Conservation (phyloP, 345 rosid genomes). For the Tarenaya hassleriana region DNA sequence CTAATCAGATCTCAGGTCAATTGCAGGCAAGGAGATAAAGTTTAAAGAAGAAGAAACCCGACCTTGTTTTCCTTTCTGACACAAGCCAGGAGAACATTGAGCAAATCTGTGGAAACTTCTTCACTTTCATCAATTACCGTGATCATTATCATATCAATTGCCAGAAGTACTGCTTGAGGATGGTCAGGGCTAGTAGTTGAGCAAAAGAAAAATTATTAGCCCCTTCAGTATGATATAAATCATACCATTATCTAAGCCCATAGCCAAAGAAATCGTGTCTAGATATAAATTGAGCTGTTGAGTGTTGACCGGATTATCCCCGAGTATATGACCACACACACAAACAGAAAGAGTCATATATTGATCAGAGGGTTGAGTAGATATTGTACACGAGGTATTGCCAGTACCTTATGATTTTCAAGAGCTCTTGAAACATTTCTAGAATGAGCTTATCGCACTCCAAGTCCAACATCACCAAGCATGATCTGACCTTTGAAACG, state of each 20-base stretch:
- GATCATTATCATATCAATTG: constrained; percentile 77
- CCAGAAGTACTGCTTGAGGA: constrained; percentile 38
- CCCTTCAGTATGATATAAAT: constrained; percentile 12
- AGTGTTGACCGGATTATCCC: not conserved
- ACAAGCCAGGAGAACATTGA: constrained; percentile 51
- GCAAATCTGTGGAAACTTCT: constrained; percentile 43
- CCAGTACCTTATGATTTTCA: constrained; percentile 47
- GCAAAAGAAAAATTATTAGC: constrained; percentile 23
- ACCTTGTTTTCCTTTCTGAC: constrained; percentile 63
- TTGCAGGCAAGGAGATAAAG: not conserved
- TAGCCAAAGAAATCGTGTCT: constrained; percentile 11
- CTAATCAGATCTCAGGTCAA: constrained; percentile 14
- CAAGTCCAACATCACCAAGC: constrained; percentile 78
- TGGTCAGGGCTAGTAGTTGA: constrained; percentile 45
- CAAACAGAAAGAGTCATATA: not conserved
- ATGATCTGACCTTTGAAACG: constrained; percentile 55
- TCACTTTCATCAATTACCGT: constrained; percentile 61
- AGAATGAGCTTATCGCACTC: constrained; percentile 52
- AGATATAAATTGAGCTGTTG: constrained; percentile 2
- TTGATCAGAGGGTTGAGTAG: constrained; percentile 5
- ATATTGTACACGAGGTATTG: constrained; percentile 3
- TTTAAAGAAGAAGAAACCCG: constrained; percentile 17
- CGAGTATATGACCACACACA: not conserved
- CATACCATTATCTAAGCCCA: constrained; percentile 23
- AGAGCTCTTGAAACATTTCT: constrained; percentile 57